These are phyloP conservation scores for Fomitopsis betulina DNA, from an alignment of 1,284 basidiomycete species.

Conservation along the genomic window DNA sequence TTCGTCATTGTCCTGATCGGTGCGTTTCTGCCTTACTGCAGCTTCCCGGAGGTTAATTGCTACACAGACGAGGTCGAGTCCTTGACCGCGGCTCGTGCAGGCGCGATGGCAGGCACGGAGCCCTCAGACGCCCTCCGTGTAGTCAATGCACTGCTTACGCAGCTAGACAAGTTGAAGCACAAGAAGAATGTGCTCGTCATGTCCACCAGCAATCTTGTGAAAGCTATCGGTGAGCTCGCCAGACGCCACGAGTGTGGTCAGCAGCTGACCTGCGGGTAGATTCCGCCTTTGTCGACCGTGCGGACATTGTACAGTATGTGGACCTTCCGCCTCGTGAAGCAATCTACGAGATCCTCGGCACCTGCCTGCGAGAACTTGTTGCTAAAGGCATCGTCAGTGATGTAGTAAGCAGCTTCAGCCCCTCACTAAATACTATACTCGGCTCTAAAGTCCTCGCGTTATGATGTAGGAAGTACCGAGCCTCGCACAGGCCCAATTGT, in stretches of 20 bases:
- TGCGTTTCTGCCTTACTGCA: constrained; percentile 24
- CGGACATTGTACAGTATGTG: constrained; percentile 94
- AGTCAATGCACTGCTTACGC: constrained; percentile 95
- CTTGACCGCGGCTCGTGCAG: constrained; percentile 88
- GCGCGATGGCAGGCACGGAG: constrained; percentile 92
- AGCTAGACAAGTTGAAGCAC: constrained; percentile 93
- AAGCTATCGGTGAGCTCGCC: constrained; percentile 79
- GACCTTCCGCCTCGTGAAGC: constrained; percentile 88
- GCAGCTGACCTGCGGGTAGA: constrained; percentile 43
- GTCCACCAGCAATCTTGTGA: constrained; percentile 94
- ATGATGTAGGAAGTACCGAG: constrained; percentile 52
- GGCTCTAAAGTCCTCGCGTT: not conserved
- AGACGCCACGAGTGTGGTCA: not conserved
- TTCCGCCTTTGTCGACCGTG: constrained; percentile 92
- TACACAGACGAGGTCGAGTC: constrained; percentile 91
- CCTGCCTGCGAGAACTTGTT: constrained; percentile 81
- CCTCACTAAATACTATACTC: not conserved
- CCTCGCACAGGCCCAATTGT: constrained; percentile 54
- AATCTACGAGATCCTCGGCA: constrained; percentile 90
- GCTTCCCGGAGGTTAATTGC: not conserved
- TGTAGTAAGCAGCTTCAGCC: constrained; percentile 37
- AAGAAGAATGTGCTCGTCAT: constrained; percentile 93
- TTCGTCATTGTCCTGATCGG: constrained; percentile 96
- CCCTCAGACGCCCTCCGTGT: constrained; percentile 94
- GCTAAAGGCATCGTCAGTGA: constrained; percentile 64